A percentile compares a stretch with the other conserved stretches of the same genome.
Conservation (phyloP, 1,139 yeast genomes). For the Debaryomyces singareniensis region DNA sequence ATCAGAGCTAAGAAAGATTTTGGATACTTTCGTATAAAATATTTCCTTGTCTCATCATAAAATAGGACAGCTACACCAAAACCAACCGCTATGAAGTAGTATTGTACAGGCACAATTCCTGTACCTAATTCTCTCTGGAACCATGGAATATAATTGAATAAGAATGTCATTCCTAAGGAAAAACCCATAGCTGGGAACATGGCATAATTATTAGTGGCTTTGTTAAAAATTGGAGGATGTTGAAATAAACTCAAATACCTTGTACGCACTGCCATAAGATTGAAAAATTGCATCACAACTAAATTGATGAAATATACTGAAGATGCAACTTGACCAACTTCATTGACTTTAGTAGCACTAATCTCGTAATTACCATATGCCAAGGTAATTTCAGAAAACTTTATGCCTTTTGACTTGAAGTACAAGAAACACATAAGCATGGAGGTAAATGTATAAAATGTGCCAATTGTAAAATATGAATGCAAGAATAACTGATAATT, state of each 20-base stretch:
- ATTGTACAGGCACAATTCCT: slow-evolving; percentile 39
- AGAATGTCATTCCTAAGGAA: slow-evolving; percentile 36
- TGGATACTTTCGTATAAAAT: slow-evolving; percentile 25
- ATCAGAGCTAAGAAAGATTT: too few species aligned
- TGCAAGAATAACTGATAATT: slow-evolving; percentile 36
- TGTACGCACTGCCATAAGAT: slow-evolving; percentile 41
- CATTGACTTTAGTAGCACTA: slow-evolving; percentile 15
- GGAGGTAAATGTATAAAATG: slow-evolving; percentile 35
- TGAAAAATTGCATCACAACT: slow-evolving; percentile 46
- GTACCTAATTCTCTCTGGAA: slow-evolving; percentile 34
- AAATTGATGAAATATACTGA: slow-evolving; percentile 45
- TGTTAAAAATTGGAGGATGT: slow-evolving; percentile 20
- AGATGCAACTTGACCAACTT: slow-evolving; percentile 29
- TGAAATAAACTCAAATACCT: too few species aligned
- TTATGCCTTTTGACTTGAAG: slow-evolving; percentile 24
- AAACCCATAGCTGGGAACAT: slow-evolving; percentile 31
- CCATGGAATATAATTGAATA: slow-evolving; percentile 42
- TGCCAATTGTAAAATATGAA: slow-evolving; percentile 40
- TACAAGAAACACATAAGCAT: slow-evolving; percentile 15
- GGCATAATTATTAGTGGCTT: slow-evolving; percentile 10
- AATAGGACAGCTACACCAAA: slow-evolving; percentile 34
- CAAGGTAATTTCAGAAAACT: slow-evolving; percentile 28
- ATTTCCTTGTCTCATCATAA: slow-evolving; percentile 41
- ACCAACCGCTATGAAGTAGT: slow-evolving; percentile 42
- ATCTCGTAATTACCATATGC: slow-evolving; percentile 29